Evolutionary conservation across 371 early-diverging fungal species (phyloP).

Genomic region (Syncephalastrum racemosum): DNA sequence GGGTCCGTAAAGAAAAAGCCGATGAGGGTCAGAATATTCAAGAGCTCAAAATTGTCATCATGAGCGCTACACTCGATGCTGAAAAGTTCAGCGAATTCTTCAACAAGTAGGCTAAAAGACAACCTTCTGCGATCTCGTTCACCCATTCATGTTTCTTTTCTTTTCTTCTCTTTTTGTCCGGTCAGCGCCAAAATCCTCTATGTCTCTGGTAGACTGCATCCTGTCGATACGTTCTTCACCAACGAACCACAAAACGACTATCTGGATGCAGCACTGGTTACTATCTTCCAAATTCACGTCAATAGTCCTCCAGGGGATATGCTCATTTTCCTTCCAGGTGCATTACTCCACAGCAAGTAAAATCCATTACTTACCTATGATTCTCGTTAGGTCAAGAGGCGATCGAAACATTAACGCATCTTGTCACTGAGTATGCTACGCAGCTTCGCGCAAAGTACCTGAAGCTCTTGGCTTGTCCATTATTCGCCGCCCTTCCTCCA

Average conservation of each 20-base stretch:
- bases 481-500: constrained; percentile 95
- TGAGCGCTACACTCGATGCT: constrained; percentile 97
- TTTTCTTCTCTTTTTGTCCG: background rate
- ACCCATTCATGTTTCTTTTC: background rate
- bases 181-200: constrained; percentile 70
- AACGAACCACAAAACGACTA: constrained; percentile 84
- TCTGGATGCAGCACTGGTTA: constrained; percentile 84
- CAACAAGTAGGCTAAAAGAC: constrained; percentile 46
- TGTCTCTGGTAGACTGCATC: constrained; percentile 87
- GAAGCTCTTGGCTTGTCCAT: constrained; percentile 64
- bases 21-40: constrained; percentile 39
- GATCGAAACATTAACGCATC: constrained; percentile 84
- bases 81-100: constrained; percentile 90
- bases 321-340: constrained; percentile 90
- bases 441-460: constrained; percentile 42
- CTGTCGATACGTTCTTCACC: constrained; percentile 84
- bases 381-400: constrained; percentile 67
- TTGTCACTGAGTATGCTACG: constrained; percentile 67
- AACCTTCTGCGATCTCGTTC: constrained; percentile 1
- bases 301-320: constrained; percentile 90
- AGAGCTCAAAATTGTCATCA: constrained; percentile 90
- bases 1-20: constrained; percentile 55
- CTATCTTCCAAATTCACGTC: constrained; percentile 87
- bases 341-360: background rate
- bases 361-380: background rate